Evolutionary conservation across 1,139 yeast genomes (phyloP).

Genomic region (Geotrichum macrosporum): DNA sequence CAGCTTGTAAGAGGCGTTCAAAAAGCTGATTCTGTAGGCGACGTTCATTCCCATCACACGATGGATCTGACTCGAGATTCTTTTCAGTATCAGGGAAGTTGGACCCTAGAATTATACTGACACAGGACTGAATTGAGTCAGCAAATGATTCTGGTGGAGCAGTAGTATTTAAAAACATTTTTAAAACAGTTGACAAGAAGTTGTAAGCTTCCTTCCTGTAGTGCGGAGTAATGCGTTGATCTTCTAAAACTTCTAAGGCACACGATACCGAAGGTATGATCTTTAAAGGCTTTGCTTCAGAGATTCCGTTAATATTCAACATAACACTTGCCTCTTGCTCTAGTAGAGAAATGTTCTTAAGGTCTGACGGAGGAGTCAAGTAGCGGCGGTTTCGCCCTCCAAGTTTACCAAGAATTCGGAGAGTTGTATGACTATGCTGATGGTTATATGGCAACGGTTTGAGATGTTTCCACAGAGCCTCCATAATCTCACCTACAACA

Average conservation of each 20-base stretch:
- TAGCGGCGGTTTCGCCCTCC: slow-evolving; percentile 94
- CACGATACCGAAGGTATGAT: slow-evolving; percentile 79
- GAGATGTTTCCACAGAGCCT: slow-evolving; percentile 85
- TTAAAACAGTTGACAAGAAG: slow-evolving; percentile 61
- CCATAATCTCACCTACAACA: slow-evolving; percentile 87
- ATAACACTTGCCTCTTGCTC: slow-evolving; percentile 68
- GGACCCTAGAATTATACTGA: slow-evolving; percentile 48
- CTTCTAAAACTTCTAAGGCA: slow-evolving; percentile 62
- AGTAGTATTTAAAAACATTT: slow-evolving; percentile 63
- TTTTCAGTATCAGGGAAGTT: slow-evolving; percentile 43
- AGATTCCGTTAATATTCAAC: slow-evolving; percentile 67
- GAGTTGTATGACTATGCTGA: slow-evolving; percentile 90
- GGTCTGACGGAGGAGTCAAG: slow-evolving; percentile 65
- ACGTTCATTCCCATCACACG: slow-evolving; percentile 49
- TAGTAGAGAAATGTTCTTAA: slow-evolving; percentile 53
- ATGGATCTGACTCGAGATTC: slow-evolving; percentile 21
- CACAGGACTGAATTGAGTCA: slow-evolving; percentile 44
- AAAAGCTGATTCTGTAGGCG: slow-evolving; percentile 57
- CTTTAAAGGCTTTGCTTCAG: slow-evolving; percentile 59
- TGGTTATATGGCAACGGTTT: slow-evolving; percentile 89
- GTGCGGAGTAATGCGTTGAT: slow-evolving; percentile 58
- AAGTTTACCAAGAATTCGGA: slow-evolving; percentile 85
- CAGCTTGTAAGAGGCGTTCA: slow-evolving; percentile 55
- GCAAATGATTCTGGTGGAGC: slow-evolving; percentile 58
- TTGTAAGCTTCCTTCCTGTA: slow-evolving; percentile 74